Percentiles rank a stretch among this genome's conserved stretches.
phyloP scores from a whole-genome alignment of 352 stramenopile species.

The Phytopythium chamaehyphon region DNA sequence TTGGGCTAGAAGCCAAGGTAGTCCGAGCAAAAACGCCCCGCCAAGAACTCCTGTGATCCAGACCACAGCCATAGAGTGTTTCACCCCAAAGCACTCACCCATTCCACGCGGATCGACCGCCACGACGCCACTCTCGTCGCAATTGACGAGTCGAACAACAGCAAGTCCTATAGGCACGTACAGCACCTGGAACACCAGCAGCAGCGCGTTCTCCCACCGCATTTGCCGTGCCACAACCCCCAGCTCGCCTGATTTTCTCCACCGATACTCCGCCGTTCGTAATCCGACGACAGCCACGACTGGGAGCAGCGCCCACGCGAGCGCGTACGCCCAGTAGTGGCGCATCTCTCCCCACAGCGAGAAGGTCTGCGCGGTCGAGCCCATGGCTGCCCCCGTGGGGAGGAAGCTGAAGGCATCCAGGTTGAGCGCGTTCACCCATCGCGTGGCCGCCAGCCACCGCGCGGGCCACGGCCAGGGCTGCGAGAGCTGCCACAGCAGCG shows the following conservation, averaged over 20 bases:
- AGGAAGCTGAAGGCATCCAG: conserved; percentile 53
- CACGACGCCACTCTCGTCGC: conserved; percentile 27
- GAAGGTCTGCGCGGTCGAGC: conserved; percentile 44
- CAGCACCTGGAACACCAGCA: conserved; percentile 40
- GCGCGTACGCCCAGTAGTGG: conserved; percentile 56
- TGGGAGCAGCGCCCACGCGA: conserved; percentile 31
- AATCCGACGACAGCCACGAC: neutral
- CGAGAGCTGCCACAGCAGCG: conserved; percentile 73
- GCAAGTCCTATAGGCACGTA: conserved; percentile 61
- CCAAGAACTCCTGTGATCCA: conserved; percentile 30
- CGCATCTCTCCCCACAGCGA: conserved; percentile 60
- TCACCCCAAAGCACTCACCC: conserved; percentile 19
- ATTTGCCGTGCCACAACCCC: conserved; percentile 14
- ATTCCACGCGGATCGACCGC: conserved; percentile 42
- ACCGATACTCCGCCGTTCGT: neutral
- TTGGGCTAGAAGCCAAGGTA: conserved; percentile 33
- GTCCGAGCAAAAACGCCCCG: conserved; percentile 37
- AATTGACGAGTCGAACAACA: conserved; percentile 59
- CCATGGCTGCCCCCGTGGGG: conserved; percentile 48
- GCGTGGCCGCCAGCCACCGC: conserved; percentile 42
- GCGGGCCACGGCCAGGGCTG: conserved; percentile 72
- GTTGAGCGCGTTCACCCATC: conserved; percentile 50
- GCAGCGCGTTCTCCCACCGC: conserved; percentile 39
- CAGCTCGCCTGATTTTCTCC: neutral
- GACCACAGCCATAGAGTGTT: conserved; percentile 23